Evolutionary conservation across 2,329 filamentous ascomycete genomes (phyloP).

Genomic region (Alternaria brassicae): DNA sequence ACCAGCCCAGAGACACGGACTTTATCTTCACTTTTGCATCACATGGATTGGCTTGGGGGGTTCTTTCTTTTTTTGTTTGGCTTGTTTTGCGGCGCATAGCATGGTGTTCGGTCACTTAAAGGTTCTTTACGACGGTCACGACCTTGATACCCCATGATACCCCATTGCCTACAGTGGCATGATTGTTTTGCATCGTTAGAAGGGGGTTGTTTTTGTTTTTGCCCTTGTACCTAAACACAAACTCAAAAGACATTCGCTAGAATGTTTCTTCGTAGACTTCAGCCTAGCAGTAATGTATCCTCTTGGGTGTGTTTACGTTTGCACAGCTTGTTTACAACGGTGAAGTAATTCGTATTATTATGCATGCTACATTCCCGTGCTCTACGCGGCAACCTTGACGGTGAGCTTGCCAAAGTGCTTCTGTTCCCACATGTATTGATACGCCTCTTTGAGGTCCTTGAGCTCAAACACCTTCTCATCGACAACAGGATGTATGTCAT

Average conservation of each 20-base stretch:
- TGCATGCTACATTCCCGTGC: not conserved
- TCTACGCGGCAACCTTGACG: conserved; percentile 39
- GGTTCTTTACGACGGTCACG: conserved; percentile 16
- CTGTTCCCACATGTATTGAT: conserved; percentile 58
- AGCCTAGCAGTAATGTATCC: not conserved
- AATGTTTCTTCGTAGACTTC: not conserved
- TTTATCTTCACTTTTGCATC: not conserved
- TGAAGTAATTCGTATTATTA: not conserved
- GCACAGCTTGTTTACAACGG: not conserved
- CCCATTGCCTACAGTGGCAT: conserved; percentile 16
- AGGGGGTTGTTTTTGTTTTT: not conserved
- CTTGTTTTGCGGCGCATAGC: conserved; percentile 17
- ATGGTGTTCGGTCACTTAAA: conserved; percentile 21
- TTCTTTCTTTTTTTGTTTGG: not conserved
- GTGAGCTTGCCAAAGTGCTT: conserved; percentile 52
- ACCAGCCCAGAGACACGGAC: not conserved
- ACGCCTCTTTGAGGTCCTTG: conserved; percentile 60
- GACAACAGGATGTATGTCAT: conserved; percentile 65
- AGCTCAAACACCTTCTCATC: conserved; percentile 65
- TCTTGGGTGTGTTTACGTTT: not conserved
- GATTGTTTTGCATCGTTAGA: conserved; percentile 1
- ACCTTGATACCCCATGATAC: conserved; percentile 24
- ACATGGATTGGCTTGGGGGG: not conserved
- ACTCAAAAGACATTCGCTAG: not conserved
- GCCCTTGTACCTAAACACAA: not conserved